These are phyloP conservation scores for Fagopyrum tataricum DNA, from an alignment of 148 eudicot genomes.

Conservation along the genomic window DNA sequence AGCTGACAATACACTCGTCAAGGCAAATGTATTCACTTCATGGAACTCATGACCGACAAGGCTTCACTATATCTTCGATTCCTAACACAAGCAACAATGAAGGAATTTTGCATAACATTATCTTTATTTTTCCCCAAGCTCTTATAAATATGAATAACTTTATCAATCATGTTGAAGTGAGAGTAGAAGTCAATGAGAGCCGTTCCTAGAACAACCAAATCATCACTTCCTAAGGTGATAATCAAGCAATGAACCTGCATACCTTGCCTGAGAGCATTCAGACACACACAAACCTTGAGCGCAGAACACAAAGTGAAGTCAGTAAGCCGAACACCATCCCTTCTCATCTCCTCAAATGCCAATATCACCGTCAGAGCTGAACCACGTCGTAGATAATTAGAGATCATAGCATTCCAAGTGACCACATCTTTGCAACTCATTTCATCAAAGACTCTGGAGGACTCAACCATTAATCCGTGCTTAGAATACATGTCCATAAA, in stretches of 20 bases:
- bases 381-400: constrained; percentile 18
- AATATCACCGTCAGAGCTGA: constrained; percentile 16
- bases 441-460: constrained; percentile 16
- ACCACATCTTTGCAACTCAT: constrained; percentile 19
- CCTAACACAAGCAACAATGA: constrained; percentile 27
- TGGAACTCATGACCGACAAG: constrained; percentile 24
- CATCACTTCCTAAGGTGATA: constrained; percentile 21
- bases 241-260: constrained; percentile 22
- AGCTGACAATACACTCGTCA: constrained; percentile 31
- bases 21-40: constrained; percentile 27
- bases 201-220: constrained; percentile 32
- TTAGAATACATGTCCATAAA: constrained; percentile 23
- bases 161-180: constrained; percentile 19
- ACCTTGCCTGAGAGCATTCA: constrained; percentile 21
- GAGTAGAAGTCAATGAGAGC: constrained; percentile 34
- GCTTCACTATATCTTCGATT: constrained; percentile 27
- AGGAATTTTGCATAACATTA: constrained; percentile 26
- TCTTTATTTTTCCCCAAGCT: constrained; percentile 17
- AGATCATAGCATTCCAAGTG: constrained; percentile 27
- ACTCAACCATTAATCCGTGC: constrained; percentile 12
- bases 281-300: constrained; percentile 21
- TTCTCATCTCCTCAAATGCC: constrained; percentile 20
- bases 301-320: constrained; percentile 16
- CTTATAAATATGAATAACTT: constrained; percentile 20
- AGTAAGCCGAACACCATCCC: constrained; percentile 16